Evolutionary conservation across 2,329 filamentous ascomycete species (phyloP).

Genomic region (Gaeumannomyces tritici): DNA sequence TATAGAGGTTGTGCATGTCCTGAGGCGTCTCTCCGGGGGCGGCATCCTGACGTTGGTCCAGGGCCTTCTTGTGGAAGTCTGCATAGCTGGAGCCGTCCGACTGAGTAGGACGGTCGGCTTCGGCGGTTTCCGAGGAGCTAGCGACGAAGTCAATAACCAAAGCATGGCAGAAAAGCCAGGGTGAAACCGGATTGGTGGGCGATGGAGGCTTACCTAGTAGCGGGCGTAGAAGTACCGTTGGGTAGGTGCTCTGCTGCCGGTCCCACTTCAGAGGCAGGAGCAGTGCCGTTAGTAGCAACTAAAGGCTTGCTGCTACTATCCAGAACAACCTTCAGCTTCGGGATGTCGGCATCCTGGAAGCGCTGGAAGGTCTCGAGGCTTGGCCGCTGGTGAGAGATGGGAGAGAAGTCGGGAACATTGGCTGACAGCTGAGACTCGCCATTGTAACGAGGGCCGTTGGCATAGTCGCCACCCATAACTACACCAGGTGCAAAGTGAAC

Average conservation of each 20-base stretch:
- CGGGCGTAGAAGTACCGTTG: neutral
- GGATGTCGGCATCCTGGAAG: slow-evolving; percentile 14
- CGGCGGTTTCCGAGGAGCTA: slow-evolving; percentile 6
- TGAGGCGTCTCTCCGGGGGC: slow-evolving; percentile 30
- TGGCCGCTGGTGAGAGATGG: slow-evolving; percentile 13
- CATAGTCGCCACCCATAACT: slow-evolving; percentile 19
- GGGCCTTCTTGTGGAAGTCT: slow-evolving; percentile 27
- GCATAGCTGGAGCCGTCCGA: slow-evolving; percentile 14
- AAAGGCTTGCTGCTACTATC: neutral
- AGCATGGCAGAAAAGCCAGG: neutral
- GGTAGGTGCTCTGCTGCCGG: neutral
- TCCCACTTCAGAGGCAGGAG: neutral
- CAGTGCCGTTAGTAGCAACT: neutral
- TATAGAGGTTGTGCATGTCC: slow-evolving; percentile 59
- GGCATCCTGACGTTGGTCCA: slow-evolving; percentile 25
- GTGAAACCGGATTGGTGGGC: too few relatives aligned
- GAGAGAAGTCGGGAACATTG: slow-evolving; percentile 53
- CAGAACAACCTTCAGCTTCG: slow-evolving; percentile 2
- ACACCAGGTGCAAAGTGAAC: slow-evolving; percentile 12
- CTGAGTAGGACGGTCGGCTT: neutral
- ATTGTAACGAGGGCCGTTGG: slow-evolving; percentile 28
- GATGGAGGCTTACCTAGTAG: slow-evolving; percentile 5
- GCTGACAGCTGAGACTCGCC: slow-evolving; percentile 48
- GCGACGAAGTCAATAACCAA: slow-evolving; percentile 1
- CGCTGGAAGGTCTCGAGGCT: slow-evolving; percentile 21